These are phyloP conservation scores for Saccharomyces hybrid DNA, from an alignment of 1,139 yeast species.

Conservation along the genomic window DNA sequence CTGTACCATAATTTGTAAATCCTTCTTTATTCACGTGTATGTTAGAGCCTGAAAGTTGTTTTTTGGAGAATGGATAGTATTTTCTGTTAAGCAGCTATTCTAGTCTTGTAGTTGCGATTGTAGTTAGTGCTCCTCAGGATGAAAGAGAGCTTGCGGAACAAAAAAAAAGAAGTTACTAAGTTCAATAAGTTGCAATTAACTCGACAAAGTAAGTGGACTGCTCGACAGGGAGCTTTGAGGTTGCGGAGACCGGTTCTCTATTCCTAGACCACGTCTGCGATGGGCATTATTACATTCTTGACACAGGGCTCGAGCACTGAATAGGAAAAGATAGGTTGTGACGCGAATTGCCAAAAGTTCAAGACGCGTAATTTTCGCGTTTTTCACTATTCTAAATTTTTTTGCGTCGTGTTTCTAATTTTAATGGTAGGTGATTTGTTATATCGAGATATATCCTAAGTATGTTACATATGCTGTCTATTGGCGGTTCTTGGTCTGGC, in stretches of 20 bases:
- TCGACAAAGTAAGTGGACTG: not conserved
- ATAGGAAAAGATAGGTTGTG: not conserved
- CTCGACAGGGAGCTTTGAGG: not conserved
- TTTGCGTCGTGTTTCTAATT: not conserved
- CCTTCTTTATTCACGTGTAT: not conserved
- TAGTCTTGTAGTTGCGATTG: not conserved
- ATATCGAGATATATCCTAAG: constrained; percentile 1
- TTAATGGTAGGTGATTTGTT: constrained; percentile 1
- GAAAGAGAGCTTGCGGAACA: not conserved
- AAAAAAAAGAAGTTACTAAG: not conserved
- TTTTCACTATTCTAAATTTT: not conserved
- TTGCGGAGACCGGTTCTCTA: not conserved
- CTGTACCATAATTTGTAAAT: not conserved
- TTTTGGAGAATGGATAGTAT: not conserved
- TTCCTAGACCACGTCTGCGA: not conserved
- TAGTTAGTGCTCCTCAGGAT: not conserved
- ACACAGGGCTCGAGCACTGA: not conserved
- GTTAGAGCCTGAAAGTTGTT: not conserved
- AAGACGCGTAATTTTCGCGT: not conserved
- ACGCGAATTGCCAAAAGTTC: not conserved
- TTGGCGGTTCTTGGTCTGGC: constrained; percentile 97
- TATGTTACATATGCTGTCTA: constrained; percentile 39
- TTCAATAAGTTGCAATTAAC: not conserved
- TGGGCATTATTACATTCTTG: not conserved
- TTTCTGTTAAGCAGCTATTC: not conserved